A percentile compares a stretch with the other conserved stretches of the same genome.
Evolutionary conservation across 805 yeast genomes (phyloP).

Genomic region (Candida patagonica): DNA sequence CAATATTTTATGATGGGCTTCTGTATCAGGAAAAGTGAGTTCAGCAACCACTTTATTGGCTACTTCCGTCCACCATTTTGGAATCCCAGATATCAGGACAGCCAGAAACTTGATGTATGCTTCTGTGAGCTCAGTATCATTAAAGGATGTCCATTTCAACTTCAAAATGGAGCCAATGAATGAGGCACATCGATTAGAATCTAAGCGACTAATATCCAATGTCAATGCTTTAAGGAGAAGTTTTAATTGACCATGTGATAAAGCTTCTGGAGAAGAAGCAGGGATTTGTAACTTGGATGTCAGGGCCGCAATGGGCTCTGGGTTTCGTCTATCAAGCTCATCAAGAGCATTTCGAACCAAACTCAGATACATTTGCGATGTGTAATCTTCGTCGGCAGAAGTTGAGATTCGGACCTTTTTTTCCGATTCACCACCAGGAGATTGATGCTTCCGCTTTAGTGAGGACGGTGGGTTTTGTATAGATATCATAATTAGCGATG

Average conservation of each 20-base stretch:
- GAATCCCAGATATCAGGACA: slow-evolving; percentile 74
- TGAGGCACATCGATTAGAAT: slow-evolving; percentile 39
- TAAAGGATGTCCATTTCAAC: slow-evolving; percentile 49
- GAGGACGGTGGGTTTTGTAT: neutral
- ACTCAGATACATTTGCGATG: slow-evolving; percentile 20
- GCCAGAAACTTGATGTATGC: slow-evolving; percentile 63
- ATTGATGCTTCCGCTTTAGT: neutral
- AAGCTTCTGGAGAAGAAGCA: slow-evolving; percentile 40
- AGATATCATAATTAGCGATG: neutral
- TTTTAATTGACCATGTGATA: slow-evolving; percentile 43
- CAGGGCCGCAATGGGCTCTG: slow-evolving; percentile 47
- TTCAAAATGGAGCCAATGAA: slow-evolving; percentile 55
- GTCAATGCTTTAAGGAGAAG: slow-evolving; percentile 50
- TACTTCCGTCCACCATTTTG: slow-evolving; percentile 87
- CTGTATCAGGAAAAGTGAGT: slow-evolving; percentile 35
- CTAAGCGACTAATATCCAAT: slow-evolving; percentile 59
- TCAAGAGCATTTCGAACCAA: slow-evolving; percentile 61
- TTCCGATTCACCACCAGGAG: neutral
- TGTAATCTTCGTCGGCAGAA: neutral
- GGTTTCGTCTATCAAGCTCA: slow-evolving; percentile 50
- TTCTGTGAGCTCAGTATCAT: slow-evolving; percentile 36
- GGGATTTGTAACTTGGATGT: slow-evolving; percentile 53
- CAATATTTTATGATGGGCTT: slow-evolving; percentile 57
- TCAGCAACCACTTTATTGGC: slow-evolving; percentile 56
- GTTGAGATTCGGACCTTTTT: slow-evolving; percentile 2